These are phyloP conservation scores for Aspergillus intermedius DNA, from an alignment of 2,329 filamentous ascomycete species.

Conservation along the genomic window DNA sequence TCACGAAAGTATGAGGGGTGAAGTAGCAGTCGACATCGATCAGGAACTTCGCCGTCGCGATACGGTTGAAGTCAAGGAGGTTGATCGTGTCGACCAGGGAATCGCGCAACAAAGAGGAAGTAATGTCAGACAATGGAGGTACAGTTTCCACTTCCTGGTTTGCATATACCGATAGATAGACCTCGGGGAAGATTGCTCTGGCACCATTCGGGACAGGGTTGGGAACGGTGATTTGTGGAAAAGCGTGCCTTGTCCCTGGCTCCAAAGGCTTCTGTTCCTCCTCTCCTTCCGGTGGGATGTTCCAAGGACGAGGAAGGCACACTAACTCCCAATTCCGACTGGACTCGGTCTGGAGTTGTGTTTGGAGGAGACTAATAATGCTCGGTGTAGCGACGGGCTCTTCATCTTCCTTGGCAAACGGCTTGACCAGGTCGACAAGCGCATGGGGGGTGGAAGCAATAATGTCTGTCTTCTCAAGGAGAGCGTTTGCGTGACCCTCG, in stretches of 20 bases:
- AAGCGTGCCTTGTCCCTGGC: slow-evolving; percentile 61
- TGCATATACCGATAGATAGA: slow-evolving; percentile 87
- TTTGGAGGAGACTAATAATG: slow-evolving; percentile 74
- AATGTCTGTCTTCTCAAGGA: slow-evolving; percentile 91
- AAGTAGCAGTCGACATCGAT: slow-evolving; percentile 97
- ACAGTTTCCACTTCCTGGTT: slow-evolving; percentile 86
- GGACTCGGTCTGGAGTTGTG: slow-evolving; percentile 74
- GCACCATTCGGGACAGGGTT: slow-evolving; percentile 67
- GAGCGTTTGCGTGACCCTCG: slow-evolving; percentile 64
- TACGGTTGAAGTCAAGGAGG: slow-evolving; percentile 85
- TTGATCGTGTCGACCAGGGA: slow-evolving; percentile 88
- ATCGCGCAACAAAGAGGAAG: slow-evolving; percentile 78
- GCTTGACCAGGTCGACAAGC: slow-evolving; percentile 78
- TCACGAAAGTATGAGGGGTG: slow-evolving; percentile 80
- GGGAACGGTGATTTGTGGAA: slow-evolving; percentile 71
- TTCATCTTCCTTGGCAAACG: slow-evolving; percentile 60
- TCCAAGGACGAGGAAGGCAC: slow-evolving; percentile 54
- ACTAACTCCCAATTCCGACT: slow-evolving; percentile 66
- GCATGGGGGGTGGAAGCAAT: slow-evolving; percentile 84
- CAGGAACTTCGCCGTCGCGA: slow-evolving; percentile 75
- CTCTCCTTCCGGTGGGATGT: slow-evolving; percentile 28
- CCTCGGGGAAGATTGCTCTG: slow-evolving; percentile 77
- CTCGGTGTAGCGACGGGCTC: slow-evolving; percentile 61
- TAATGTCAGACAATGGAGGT: slow-evolving; percentile 66
- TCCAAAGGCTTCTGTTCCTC: slow-evolving; percentile 53